Percentiles rank a stretch among this genome's conserved stretches.
These are phyloP conservation scores for Apiospora rasikravindrae DNA, from an alignment of 2,329 filamentous ascomycete species.

Conservation along the genomic window DNA sequence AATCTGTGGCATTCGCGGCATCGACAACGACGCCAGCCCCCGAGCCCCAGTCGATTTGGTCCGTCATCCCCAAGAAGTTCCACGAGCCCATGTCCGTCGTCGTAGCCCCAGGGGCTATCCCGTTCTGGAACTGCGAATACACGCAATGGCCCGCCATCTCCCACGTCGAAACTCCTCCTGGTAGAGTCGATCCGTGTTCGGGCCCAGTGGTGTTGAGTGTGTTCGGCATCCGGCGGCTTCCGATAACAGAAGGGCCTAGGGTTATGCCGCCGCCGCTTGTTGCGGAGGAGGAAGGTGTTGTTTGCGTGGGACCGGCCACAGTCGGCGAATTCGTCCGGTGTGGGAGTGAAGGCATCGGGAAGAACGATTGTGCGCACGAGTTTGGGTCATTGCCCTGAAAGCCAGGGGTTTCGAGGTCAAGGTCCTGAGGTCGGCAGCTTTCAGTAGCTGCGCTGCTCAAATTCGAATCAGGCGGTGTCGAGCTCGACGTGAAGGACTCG, in stretches of 20 bases:
- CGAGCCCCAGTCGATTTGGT: constrained; percentile 20
- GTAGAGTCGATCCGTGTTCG: not conserved
- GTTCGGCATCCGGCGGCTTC: not conserved
- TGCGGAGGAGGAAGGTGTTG: not conserved
- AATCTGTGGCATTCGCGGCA: not conserved
- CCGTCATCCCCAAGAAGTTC: not conserved
- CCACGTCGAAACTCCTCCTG: constrained; percentile 24
- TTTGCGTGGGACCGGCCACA: not conserved
- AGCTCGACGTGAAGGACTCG: constrained; percentile 17
- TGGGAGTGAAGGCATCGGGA: not conserved
- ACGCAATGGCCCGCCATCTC: constrained; percentile 27
- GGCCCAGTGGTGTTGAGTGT: not conserved
- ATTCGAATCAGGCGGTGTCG: not conserved
- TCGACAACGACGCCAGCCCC: not conserved
- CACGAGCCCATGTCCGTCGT: constrained; percentile 6
- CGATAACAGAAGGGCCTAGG: not conserved
- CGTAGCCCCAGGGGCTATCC: not conserved
- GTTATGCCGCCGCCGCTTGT: not conserved
- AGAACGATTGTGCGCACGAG: not conserved
- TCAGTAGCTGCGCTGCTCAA: not conserved
- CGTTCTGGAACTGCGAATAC: constrained; percentile 26
- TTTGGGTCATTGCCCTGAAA: not conserved
- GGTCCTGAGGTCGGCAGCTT: not conserved
- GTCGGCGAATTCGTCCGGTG: constrained; percentile 17
- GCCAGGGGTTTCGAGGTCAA: not conserved